Conservation (phyloP, 2,329 filamentous ascomycete genomes). For the Aspergillus phoenicis region DNA sequence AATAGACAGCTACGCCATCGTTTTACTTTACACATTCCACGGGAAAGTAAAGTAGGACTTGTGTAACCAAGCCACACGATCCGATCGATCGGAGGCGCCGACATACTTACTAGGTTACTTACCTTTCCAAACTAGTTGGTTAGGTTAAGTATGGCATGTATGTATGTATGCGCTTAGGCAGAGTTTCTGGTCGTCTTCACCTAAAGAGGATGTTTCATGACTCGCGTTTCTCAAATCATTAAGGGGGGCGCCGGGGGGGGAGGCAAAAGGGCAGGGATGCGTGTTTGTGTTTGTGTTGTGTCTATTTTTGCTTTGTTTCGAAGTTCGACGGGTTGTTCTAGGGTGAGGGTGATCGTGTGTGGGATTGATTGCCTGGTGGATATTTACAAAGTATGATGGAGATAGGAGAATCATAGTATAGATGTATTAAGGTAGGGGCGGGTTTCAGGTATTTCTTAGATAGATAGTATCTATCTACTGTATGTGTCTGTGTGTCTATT, state of each 20-base stretch:
- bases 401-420: background rate
- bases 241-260: background rate
- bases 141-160: too few relatives aligned
- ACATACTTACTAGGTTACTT: too few relatives aligned
- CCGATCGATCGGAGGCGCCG: background rate
- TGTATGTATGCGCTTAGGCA: too few relatives aligned
- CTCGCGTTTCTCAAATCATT: slow-evolving; percentile 4
- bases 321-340: background rate
- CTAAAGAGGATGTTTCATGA: slow-evolving; percentile 1
- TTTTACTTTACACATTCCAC: too few relatives aligned
- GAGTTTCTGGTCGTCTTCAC: background rate
- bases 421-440: background rate
- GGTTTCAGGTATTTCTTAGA: background rate
- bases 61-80: background rate
- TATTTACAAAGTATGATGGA: background rate
- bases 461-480: background rate
- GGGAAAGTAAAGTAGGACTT: too few relatives aligned
- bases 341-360: background rate
- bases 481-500: too few relatives aligned
- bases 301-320: background rate
- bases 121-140: too few relatives aligned
- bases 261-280: background rate
- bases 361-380: background rate
- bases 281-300: background rate
- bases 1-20: background rate